Evolutionary conservation across 2,329 filamentous ascomycete genomes (phyloP).

Genomic region (Microcyclospora tardicrescens): DNA sequence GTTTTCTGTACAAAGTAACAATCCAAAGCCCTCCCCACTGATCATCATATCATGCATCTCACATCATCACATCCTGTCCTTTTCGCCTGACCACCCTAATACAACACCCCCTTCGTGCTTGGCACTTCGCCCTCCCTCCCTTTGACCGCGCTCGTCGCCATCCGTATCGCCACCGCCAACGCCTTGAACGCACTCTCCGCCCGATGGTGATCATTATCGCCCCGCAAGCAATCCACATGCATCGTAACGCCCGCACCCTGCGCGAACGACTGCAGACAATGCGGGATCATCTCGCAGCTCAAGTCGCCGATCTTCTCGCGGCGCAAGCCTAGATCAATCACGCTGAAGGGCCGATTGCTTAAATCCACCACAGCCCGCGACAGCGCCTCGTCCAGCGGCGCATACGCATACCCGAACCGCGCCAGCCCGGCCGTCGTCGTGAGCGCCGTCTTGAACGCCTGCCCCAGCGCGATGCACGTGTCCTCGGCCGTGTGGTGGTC

Average conservation of each 20-base stretch:
- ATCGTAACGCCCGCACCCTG: slow-evolving; percentile 82
- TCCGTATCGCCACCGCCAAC: slow-evolving; percentile 69
- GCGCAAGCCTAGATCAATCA: slow-evolving; percentile 71
- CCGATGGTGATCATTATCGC: slow-evolving; percentile 88
- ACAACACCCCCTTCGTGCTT: slow-evolving; percentile 88
- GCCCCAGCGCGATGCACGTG: slow-evolving; percentile 76
- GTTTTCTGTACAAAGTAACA: too few relatives aligned
- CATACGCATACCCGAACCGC: slow-evolving; percentile 84
- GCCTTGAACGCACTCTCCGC: slow-evolving; percentile 98
- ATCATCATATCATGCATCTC: background rate
- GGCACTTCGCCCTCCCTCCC: slow-evolving; percentile 85
- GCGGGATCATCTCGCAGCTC: slow-evolving; percentile 92
- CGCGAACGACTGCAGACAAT: slow-evolving; percentile 89
- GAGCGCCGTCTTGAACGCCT: slow-evolving; percentile 68
- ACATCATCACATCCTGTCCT: background rate
- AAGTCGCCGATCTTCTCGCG: slow-evolving; percentile 90
- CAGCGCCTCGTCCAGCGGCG: slow-evolving; percentile 87
- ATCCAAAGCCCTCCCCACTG: too few relatives aligned
- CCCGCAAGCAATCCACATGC: slow-evolving; percentile 84
- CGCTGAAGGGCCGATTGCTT: slow-evolving; percentile 76
- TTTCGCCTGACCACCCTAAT: slow-evolving; percentile 10
- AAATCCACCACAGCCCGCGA: slow-evolving; percentile 90
- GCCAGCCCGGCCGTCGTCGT: slow-evolving; percentile 67
- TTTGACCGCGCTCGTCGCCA: slow-evolving; percentile 60
- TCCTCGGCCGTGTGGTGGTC: slow-evolving; percentile 98